Evolutionary conservation across 2,329 filamentous ascomycete species (phyloP).

Genomic region (Epichloe coenophiala): DNA sequence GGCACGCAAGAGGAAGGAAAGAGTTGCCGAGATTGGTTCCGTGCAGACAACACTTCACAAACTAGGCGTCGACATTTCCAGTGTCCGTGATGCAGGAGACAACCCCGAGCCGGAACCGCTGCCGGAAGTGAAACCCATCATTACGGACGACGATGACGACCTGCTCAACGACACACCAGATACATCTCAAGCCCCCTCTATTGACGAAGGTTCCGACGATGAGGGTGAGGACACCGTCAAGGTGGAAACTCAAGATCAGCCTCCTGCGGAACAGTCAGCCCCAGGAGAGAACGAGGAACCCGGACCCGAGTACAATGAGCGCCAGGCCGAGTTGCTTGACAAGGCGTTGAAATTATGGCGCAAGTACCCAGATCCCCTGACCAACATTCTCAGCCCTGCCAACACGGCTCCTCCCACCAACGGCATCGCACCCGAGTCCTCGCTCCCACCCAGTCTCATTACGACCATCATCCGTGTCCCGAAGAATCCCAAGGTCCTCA

Average conservation of each 20-base stretch:
- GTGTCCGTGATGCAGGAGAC: conserved; percentile 17
- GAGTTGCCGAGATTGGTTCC: conserved; percentile 68
- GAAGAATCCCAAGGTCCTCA: conserved; percentile 71
- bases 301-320: conserved; percentile 29
- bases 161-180: conserved; percentile 45
- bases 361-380: conserved; percentile 41
- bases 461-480: conserved; percentile 64
- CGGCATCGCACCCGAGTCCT: conserved; percentile 37
- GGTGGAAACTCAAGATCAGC: conserved; percentile 7
- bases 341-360: conserved; percentile 53
- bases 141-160: conserved; percentile 43
- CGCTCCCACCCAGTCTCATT: conserved; percentile 48
- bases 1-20: conserved; percentile 57
- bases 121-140: conserved; percentile 25
- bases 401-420: conserved; percentile 58
- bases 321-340: conserved; percentile 33
- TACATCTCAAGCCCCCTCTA: conserved; percentile 29
- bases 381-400: conserved; percentile 40
- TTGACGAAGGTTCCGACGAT: conserved; percentile 16
- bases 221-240: conserved; percentile 12
- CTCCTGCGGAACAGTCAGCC: conserved; percentile 12
- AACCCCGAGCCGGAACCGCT: conserved; percentile 23
- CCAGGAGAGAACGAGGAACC: neutral
- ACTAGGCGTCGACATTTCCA: conserved; percentile 35
- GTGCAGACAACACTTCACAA: conserved; percentile 53